Base-by-base conservation (phyloP, 352 stramenopile genomes). In the Phytophthora pseudosyringae region DNA sequence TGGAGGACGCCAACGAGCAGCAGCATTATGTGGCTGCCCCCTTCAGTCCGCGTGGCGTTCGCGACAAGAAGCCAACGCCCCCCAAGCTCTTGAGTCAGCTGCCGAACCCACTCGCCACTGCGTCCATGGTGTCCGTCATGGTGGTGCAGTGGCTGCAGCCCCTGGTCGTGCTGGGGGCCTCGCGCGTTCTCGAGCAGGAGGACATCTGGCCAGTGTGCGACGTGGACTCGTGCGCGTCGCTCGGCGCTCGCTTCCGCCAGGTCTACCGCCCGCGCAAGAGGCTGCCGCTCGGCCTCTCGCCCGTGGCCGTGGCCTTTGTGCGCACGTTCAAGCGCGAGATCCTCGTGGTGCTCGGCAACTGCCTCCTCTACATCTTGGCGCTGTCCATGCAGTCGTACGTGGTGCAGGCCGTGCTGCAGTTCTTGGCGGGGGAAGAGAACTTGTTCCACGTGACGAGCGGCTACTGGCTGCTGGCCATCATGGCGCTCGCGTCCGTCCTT, bases 141-240 rank as follows among this genome's bases (percentile, higher is more conserved):
- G 60, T 40, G 5, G 69, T 67, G 47, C 28, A 25, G 5, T 81
- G 73, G 73, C 15, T 81, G 11, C 69, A 81, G 13, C 66, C 73
- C 15, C 55, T 81, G n/a, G 58, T 81, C 40, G 67, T 66, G 18
- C 73, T 78, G 40, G 73, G 73, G 26, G 66, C 66, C 25, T 54
- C 69, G 16, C 64, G 69, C 4, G 13, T 36, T 0, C 57, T 83
- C 5, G 58, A 80, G 31, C 39, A 41, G 1, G 49, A 73, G 13
- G 71, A 80, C 29, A 51, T 77, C 3, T 80, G 75, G 75, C n/a
- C 38, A 10, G 33, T 70, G 16, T 58, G 60, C 25, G 31, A 58
- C 0, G 50, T 71, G 48, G 73, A 81, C 43, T 45, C 57, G 40
- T 73, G 60, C 55, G 28, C 61, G 31, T 46, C 47, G 29, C 51